A percentile compares a stretch with the other conserved stretches of the same genome.
Evolutionary conservation across 148 eudicot genomes (phyloP).

Genomic region (Chenopodium suecicum): DNA sequence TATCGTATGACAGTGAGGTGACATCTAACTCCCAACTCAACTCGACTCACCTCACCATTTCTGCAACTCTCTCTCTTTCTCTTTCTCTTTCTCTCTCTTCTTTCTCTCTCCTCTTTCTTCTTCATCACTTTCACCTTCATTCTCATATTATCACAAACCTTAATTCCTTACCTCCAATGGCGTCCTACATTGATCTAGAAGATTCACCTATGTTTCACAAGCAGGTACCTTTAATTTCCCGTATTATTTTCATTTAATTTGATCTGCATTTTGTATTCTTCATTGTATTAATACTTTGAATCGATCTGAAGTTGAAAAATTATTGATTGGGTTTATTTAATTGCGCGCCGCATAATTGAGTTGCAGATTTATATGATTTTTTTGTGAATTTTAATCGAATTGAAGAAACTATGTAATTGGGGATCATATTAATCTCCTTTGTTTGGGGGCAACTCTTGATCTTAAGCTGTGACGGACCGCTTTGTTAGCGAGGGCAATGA

Average conservation of each 20-base stretch:
- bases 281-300: not conserved
- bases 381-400: not conserved
- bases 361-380: not conserved
- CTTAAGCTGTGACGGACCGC: no score
- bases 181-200: constrained; percentile 58
- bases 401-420: not conserved
- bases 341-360: not conserved
- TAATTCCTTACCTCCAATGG: constrained; percentile 34
- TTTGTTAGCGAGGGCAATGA: no score
- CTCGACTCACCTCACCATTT: not conserved
- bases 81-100: not conserved
- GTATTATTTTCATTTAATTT: not conserved
- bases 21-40: not conserved
- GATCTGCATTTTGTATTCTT: not conserved
- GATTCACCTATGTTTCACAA: constrained; percentile 78
- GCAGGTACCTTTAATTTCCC: constrained; percentile 37
- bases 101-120: not conserved
- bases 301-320: not conserved
- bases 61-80: not conserved
- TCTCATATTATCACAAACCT: no score
- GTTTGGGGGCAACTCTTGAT: no score
- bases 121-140: not conserved
- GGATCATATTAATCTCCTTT: no score
- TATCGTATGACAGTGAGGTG: not conserved
- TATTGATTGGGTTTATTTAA: not conserved